phyloP scores from a whole-genome alignment of 805 yeast genomes.

The Metschnikowia baotianmanensis region DNA sequence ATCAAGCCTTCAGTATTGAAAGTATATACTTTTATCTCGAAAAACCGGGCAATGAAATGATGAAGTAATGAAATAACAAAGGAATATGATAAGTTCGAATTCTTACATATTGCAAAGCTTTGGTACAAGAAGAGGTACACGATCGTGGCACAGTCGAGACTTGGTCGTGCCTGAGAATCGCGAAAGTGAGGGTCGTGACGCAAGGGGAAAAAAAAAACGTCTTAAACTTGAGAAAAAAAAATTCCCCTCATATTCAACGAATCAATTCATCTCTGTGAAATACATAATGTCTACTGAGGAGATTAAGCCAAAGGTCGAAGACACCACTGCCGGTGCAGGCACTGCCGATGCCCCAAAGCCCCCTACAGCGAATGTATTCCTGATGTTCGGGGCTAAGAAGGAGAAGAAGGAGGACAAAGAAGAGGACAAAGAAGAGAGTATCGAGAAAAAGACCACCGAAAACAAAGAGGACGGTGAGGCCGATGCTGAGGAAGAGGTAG shows the following conservation, averaged over 20 bases:
- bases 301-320: slow-evolving; percentile 28
- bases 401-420: slow-evolving; percentile 52
- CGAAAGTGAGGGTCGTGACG: slow-evolving; percentile 1
- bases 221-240: not conserved
- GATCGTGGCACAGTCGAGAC: too few relatives aligned
- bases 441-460: slow-evolving; percentile 21
- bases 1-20: too few relatives aligned
- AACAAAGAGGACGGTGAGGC: slow-evolving; percentile 44
- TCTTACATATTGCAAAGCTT: too few relatives aligned
- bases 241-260: not conserved
- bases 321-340: slow-evolving; percentile 6
- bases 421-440: slow-evolving; percentile 29
- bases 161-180: slow-evolving; percentile 9
- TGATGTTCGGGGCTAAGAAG: slow-evolving; percentile 93
- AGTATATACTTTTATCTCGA: too few relatives aligned
- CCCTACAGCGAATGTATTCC: slow-evolving; percentile 80
- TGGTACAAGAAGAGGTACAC: too few relatives aligned
- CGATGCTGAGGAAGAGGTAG: slow-evolving; percentile 69
- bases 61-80: too few relatives aligned
- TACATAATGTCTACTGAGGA: slow-evolving; percentile 31
- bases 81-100: too few relatives aligned
- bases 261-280: not conserved
- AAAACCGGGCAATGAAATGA: too few relatives aligned
- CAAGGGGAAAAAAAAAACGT: slow-evolving; percentile 3
- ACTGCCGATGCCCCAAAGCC: slow-evolving; percentile 47